These are phyloP conservation scores for Alternaria conjuncta DNA, from an alignment of 2,329 filamentous ascomycete genomes.

Conservation along the genomic window DNA sequence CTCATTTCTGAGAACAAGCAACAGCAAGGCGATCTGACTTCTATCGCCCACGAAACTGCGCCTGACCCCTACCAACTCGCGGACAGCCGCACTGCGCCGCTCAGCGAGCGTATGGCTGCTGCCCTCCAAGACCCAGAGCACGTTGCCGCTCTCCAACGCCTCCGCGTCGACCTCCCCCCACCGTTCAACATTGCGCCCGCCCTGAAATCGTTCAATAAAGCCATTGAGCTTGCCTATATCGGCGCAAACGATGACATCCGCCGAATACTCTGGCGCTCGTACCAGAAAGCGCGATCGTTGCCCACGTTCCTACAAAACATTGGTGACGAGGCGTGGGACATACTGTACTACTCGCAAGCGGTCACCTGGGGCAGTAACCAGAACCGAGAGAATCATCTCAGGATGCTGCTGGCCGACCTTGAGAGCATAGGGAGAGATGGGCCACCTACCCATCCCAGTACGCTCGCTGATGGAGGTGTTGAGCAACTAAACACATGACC, in stretches of 20 bases:
- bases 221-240: slow-evolving; percentile 43
- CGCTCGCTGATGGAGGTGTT: slow-evolving; percentile 11
- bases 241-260: slow-evolving; percentile 46
- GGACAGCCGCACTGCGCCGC: slow-evolving; percentile 26
- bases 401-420: slow-evolving; percentile 37
- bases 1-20: slow-evolving; percentile 26
- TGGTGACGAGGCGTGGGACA: slow-evolving; percentile 47
- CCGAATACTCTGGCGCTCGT: slow-evolving; percentile 46
- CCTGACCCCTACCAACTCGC: slow-evolving; percentile 40
- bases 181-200: slow-evolving; percentile 43
- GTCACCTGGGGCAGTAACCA: slow-evolving; percentile 45
- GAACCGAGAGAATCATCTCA: slow-evolving; percentile 40
- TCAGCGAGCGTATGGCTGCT: slow-evolving; percentile 32
- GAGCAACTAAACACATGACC: slow-evolving; percentile 2
- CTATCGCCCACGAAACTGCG: slow-evolving; percentile 28
- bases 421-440: slow-evolving; percentile 40
- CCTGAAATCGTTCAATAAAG: slow-evolving; percentile 44
- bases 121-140: slow-evolving; percentile 40
- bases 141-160: slow-evolving; percentile 30
- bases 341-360: slow-evolving; percentile 48
- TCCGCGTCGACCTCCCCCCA: slow-evolving; percentile 36
- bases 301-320: slow-evolving; percentile 43
- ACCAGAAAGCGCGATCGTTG: slow-evolving; percentile 39
- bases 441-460: slow-evolving; percentile 43
- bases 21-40: slow-evolving; percentile 17